Conservation (phyloP, 192 early-diverging fungal genomes). For the Chytriomyces hyalinus region DNA sequence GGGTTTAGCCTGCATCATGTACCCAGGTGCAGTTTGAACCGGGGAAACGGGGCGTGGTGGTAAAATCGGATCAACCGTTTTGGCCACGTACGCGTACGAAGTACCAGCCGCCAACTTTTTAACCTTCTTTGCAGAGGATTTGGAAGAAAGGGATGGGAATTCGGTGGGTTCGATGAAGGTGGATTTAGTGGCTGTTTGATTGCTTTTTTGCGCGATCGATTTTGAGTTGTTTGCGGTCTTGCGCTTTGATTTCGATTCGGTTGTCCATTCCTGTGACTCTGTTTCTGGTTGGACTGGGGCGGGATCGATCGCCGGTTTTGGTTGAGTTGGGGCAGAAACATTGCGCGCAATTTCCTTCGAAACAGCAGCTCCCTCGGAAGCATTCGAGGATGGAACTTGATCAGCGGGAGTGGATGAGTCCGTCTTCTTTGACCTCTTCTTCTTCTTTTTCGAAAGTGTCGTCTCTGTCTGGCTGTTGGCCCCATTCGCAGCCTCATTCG, state of each 20-base stretch:
- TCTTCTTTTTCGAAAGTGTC: conserved; percentile 1
- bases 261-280: neutral
- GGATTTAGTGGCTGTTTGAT: neutral
- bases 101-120: neutral
- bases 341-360: neutral
- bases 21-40: neutral
- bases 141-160: neutral
- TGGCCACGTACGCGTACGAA: conserved; percentile 19
- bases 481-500: neutral
- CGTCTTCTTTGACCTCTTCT: neutral
- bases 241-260: neutral
- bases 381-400: neutral
- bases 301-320: neutral
- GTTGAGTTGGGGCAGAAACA: neutral
- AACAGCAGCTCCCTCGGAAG: neutral
- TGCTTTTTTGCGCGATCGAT: neutral
- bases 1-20: neutral
- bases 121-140: neutral
- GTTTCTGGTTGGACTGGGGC: neutral
- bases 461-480: neutral
- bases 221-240: neutral
- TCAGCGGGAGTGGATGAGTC: neutral
- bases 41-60: neutral
- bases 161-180: neutral
- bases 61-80: neutral